phyloP scores from a whole-genome alignment of 1,139 yeast genomes.

The Blastobotrys niveus region DNA sequence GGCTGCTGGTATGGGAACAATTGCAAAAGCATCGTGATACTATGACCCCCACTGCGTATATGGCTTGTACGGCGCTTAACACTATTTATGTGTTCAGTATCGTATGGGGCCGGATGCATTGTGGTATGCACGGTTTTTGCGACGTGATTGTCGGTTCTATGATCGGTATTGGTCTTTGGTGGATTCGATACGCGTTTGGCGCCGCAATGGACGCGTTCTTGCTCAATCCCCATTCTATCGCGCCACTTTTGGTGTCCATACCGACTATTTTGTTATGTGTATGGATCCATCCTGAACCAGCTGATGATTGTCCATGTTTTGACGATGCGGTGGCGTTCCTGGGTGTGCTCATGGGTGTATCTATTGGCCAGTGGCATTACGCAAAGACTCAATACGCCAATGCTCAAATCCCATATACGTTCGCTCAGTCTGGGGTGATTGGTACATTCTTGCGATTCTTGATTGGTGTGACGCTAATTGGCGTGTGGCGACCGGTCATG shows the following conservation, averaged over 20 bases:
- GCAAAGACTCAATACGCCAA: slow-evolving; percentile 20
- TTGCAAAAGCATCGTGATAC: slow-evolving; percentile 16
- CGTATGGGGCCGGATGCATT: slow-evolving; percentile 76
- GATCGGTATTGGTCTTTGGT: slow-evolving; percentile 48
- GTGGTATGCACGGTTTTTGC: slow-evolving; percentile 95
- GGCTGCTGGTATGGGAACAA: slow-evolving; percentile 43
- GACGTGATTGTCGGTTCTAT: slow-evolving; percentile 64
- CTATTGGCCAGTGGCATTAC: slow-evolving; percentile 48
- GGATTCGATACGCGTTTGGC: slow-evolving; percentile 23
- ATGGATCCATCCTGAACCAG: slow-evolving; percentile 75
- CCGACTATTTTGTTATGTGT: slow-evolving; percentile 44
- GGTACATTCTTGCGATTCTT: slow-evolving; percentile 43
- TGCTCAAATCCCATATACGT: slow-evolving; percentile 40
- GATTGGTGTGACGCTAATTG: slow-evolving; percentile 56
- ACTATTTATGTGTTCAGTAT: slow-evolving; percentile 56
- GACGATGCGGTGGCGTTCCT: slow-evolving; percentile 93
- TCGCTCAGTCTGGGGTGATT: slow-evolving; percentile 39
- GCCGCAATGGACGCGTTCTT: slow-evolving; percentile 22
- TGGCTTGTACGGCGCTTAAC: slow-evolving; percentile 16
- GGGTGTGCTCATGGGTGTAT: slow-evolving; percentile 80
- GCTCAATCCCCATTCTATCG: slow-evolving; percentile 23
- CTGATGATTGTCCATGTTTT: slow-evolving; percentile 93
- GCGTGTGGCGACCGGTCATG: slow-evolving; percentile 60
- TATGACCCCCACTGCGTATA: background rate
- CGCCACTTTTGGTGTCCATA: slow-evolving; percentile 32